Evolutionary conservation across 768 basidiomycete species (phyloP).

Genomic region (Russula sp.): DNA sequence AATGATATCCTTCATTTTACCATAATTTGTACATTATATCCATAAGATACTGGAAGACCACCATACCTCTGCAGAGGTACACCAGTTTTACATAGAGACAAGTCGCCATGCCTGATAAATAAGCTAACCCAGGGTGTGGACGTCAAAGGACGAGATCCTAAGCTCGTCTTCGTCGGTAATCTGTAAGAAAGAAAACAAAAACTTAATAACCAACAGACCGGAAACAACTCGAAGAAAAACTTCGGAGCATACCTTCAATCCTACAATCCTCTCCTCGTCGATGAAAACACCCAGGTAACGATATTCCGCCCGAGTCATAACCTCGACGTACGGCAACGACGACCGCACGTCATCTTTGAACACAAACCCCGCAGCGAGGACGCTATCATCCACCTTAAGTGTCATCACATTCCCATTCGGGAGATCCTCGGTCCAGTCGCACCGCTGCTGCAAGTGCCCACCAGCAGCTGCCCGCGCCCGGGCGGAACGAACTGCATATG

Average conservation of each 20-base stretch:
- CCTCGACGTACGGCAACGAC: constrained; percentile 33
- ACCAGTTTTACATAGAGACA: neutral
- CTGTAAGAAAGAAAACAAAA: constrained; percentile 7
- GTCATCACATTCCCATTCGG: constrained; percentile 12
- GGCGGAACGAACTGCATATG: constrained; percentile 21
- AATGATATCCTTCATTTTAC: neutral
- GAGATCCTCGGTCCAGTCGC: constrained; percentile 11
- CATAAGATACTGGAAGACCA: neutral
- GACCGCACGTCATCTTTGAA: constrained; percentile 31
- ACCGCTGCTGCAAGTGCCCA: neutral
- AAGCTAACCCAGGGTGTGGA: constrained; percentile 23
- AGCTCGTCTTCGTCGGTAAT: constrained; percentile 15
- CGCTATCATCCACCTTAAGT: constrained; percentile 18
- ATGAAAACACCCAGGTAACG: constrained; percentile 34
- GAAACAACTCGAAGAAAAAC: neutral
- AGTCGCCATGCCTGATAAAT: neutral
- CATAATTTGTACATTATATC: neutral
- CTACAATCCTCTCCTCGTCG: constrained; percentile 36
- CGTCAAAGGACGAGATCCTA: constrained; percentile 18
- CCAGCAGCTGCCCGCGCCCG: constrained; percentile 8
- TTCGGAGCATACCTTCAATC: constrained; percentile 30
- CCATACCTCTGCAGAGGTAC: neutral
- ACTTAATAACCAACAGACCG: neutral
- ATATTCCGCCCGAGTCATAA: constrained; percentile 22
- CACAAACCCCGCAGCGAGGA: constrained; percentile 15